A percentile compares a stretch with the other conserved stretches of the same genome.
Evolutionary conservation across 495 filamentous ascomycete genomes (phyloP).

Genomic region (Aspergillus ostianus): DNA sequence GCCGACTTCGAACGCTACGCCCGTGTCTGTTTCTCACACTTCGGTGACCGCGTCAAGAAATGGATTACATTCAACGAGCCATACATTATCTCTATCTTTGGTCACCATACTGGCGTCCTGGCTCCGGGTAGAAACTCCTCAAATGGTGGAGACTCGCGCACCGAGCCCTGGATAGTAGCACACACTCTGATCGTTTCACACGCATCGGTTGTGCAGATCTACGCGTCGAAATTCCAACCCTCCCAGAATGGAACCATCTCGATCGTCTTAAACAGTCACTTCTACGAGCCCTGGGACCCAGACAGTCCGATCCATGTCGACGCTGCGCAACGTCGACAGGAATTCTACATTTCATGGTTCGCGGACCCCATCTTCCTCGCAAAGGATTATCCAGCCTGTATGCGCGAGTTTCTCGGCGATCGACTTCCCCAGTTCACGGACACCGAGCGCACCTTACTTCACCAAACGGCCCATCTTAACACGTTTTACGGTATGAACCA

Average conservation of each 20-base stretch:
- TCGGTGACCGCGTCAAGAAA: conserved; percentile 42
- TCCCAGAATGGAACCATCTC: conserved; percentile 26
- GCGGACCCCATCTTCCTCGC: conserved; percentile 69
- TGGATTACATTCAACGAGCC: conserved; percentile 54
- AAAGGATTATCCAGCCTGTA: conserved; percentile 61
- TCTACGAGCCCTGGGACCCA: conserved; percentile 44
- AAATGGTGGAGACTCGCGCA: conserved; percentile 29
- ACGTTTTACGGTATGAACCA: conserved; percentile 80
- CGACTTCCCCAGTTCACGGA: conserved; percentile 61
- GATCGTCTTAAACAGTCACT: conserved; percentile 47
- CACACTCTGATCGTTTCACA: conserved; percentile 41
- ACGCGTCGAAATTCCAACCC: conserved; percentile 34
- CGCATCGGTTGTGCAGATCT: conserved; percentile 35
- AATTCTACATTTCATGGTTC: conserved; percentile 50
- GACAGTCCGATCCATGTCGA: conserved; percentile 25
- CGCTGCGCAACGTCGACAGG: conserved; percentile 41
- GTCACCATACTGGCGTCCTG: conserved; percentile 36
- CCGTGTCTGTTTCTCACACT: conserved; percentile 33
- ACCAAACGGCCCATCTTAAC: conserved; percentile 49
- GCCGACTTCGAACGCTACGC: conserved; percentile 44
- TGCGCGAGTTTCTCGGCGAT: conserved; percentile 63
- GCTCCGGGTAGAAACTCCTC: conserved; percentile 35
- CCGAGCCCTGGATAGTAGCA: conserved; percentile 45
- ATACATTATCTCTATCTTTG: conserved; percentile 40
- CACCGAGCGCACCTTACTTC: conserved; percentile 57